phyloP scores from a whole-genome alignment of 768 basidiomycete species.

The Rhodosporidiobolus sp. region DNA sequence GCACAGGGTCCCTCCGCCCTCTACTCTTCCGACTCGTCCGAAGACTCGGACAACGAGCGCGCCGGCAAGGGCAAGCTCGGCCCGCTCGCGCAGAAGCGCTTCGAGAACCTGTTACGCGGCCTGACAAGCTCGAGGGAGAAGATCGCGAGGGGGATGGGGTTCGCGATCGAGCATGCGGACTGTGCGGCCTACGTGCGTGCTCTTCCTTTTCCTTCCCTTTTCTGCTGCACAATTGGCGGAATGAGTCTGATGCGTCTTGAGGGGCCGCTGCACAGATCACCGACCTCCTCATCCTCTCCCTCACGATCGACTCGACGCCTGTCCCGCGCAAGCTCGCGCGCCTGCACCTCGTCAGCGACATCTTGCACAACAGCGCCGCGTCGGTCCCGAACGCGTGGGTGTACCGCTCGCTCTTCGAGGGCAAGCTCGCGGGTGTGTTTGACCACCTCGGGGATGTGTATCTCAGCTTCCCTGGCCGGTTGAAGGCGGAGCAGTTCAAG shows the following conservation, averaged over 20 bases:
- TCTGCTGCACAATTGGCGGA: too few species aligned
- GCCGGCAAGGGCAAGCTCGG: constrained; percentile 72
- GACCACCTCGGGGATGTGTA: constrained; percentile 92
- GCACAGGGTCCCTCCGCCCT: constrained; percentile 48
- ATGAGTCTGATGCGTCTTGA: too few species aligned
- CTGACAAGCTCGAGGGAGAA: constrained; percentile 82
- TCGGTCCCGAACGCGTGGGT: constrained; percentile 95
- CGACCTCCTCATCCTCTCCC: constrained; percentile 82
- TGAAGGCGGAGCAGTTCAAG: constrained; percentile 95
- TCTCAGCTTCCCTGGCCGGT: constrained; percentile 89
- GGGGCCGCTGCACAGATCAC: constrained; percentile 61
- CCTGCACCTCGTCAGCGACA: constrained; percentile 92
- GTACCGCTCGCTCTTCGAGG: constrained; percentile 90
- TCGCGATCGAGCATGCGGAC: constrained; percentile 92
- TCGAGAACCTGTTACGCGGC: constrained; percentile 84
- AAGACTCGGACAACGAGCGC: constrained; percentile 86
- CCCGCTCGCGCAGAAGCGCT: constrained; percentile 71
- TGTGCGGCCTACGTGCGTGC: constrained; percentile 77
- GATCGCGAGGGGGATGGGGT: constrained; percentile 93
- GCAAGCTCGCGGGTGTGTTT: constrained; percentile 85
- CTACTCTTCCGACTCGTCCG: constrained; percentile 68
- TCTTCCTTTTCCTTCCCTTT: constrained; percentile 4
- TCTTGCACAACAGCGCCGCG: constrained; percentile 88
- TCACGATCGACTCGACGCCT: constrained; percentile 84
- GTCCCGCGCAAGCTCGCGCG: constrained; percentile 97